Evolutionary conservation across 176 grass and related monocot genomes (phyloP), one percentile per base, ranked within the genome.

Genomic region (Cenchrus purpureus): DNA sequence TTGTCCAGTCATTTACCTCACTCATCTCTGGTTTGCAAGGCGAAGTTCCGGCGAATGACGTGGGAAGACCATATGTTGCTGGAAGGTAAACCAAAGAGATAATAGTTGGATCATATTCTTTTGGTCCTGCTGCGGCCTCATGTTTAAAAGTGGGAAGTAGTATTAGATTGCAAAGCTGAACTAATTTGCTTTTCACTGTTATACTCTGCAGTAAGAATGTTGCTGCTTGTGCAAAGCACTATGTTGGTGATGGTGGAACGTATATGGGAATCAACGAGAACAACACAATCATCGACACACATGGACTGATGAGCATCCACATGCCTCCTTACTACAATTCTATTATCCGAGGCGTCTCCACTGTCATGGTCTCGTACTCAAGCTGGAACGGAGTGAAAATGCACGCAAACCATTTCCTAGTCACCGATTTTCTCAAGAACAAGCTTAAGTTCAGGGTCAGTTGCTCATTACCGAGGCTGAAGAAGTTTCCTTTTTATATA

Each of bases 381-480:
- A 95, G 93, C 34, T 92, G 90, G 93, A 95, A 95, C 1, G 93
- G 93, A 43, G 72, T 54, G 29, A 95, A 95, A 52, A 95, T 95
- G 93, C 93, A 95, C n/a, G 88, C 93, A 12, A 93, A 95, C 66
- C 87, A 86, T 84, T 65, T 52, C 73, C 79, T 95, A 5, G 50
- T 95, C 68, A 95, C 91, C 12, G 85, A 95, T 71, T 89, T 88
- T 65, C 93, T 95, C 44, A 95, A 95, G 80, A 93, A 95, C 49
- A 95, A 73, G 34, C 93, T 95, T 65, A 80, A 76, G 11, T 95
- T 95, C 22, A 88, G 91, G 93, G 93, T 93, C 8, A 87, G 88
- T 89, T 55, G 12, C 32, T 79, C 65, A n/a, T 76, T 17, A 14
- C 48, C 17, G 29, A 84, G 14, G 7, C 44, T 50, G 0, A 68